A percentile compares a stretch with the other conserved stretches of the same genome.
These are phyloP conservation scores for Juglanconis sp. DNA, from an alignment of 2,329 filamentous ascomycete species.

Conservation along the genomic window DNA sequence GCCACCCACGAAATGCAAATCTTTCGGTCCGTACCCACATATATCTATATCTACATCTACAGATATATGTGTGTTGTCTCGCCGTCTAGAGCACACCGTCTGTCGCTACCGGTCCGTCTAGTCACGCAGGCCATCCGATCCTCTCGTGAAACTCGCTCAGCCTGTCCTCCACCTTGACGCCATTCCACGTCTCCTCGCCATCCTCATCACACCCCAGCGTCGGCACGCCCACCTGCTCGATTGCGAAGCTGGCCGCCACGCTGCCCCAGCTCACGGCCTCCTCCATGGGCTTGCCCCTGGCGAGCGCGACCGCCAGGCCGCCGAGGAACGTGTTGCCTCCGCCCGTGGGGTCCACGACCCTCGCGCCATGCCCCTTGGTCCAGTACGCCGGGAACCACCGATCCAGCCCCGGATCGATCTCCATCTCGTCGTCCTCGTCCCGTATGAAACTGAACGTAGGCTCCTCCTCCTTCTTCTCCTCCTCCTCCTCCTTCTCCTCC, in stretches of 20 bases:
- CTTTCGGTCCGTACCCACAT: not conserved
- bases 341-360: slow-evolving; percentile 87
- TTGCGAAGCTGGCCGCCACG: slow-evolving; percentile 85
- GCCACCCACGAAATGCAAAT: not conserved
- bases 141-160: slow-evolving; percentile 48
- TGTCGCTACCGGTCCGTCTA: not conserved
- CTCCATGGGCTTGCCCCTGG: slow-evolving; percentile 56
- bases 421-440: slow-evolving; percentile 46
- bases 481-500: slow-evolving; percentile 43
- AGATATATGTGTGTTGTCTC: not conserved
- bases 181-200: slow-evolving; percentile 61
- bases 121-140: slow-evolving; percentile 21
- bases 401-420: slow-evolving; percentile 62
- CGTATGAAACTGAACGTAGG: slow-evolving; percentile 39
- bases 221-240: slow-evolving; percentile 90
- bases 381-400: slow-evolving; percentile 81
- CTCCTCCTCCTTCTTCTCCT: slow-evolving; percentile 48
- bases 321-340: slow-evolving; percentile 87
- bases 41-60: no score
- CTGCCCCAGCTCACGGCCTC: slow-evolving; percentile 76
- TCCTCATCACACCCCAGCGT: slow-evolving; percentile 42
- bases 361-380: slow-evolving; percentile 32
- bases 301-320: slow-evolving; percentile 56
- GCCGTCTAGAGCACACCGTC: not conserved
- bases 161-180: slow-evolving; percentile 49